These are phyloP conservation scores for Flaveria robusta DNA, from an alignment of 129 eudicot genomes.

Conservation along the genomic window DNA sequence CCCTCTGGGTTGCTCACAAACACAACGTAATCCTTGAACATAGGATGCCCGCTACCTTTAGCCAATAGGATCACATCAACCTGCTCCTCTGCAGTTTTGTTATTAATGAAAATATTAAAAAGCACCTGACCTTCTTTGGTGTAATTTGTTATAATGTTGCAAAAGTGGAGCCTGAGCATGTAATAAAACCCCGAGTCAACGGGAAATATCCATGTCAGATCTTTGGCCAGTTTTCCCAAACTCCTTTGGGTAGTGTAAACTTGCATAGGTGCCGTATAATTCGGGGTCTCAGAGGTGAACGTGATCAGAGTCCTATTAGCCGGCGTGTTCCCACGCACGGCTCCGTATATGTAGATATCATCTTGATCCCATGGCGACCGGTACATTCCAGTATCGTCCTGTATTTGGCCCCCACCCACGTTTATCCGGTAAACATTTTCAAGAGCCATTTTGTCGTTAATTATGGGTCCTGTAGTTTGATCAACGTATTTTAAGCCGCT, in stretches of 20 bases:
- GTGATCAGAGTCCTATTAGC: neutral
- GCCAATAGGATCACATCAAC: slow-evolving; percentile 20
- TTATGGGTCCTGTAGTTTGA: neutral
- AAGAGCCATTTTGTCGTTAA: slow-evolving; percentile 24
- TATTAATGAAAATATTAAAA: slow-evolving; percentile 34
- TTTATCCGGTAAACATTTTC: slow-evolving; percentile 40
- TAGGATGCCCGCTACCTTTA: slow-evolving; percentile 29
- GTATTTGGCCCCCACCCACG: slow-evolving; percentile 28
- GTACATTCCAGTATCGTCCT: slow-evolving; percentile 39
- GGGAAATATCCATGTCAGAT: slow-evolving; percentile 37
- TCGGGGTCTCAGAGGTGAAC: slow-evolving; percentile 30
- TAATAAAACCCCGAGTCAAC: slow-evolving; percentile 50
- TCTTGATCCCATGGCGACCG: slow-evolving; percentile 40
- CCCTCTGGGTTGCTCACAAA: neutral
- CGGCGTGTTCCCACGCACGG: neutral
- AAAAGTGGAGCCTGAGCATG: slow-evolving; percentile 51
- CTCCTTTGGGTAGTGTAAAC: slow-evolving; percentile 46
- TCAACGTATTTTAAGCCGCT: neutral
- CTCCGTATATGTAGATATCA: slow-evolving; percentile 20
- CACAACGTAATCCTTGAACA: slow-evolving; percentile 40
- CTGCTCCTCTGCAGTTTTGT: slow-evolving; percentile 36
- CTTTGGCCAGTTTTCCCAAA: slow-evolving; percentile 11
- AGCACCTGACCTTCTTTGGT: neutral
- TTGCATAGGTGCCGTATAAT: slow-evolving; percentile 40
- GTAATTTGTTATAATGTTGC: slow-evolving; percentile 34